Base-by-base conservation (phyloP, 306 rosid species). In the Betula pendula region DNA sequence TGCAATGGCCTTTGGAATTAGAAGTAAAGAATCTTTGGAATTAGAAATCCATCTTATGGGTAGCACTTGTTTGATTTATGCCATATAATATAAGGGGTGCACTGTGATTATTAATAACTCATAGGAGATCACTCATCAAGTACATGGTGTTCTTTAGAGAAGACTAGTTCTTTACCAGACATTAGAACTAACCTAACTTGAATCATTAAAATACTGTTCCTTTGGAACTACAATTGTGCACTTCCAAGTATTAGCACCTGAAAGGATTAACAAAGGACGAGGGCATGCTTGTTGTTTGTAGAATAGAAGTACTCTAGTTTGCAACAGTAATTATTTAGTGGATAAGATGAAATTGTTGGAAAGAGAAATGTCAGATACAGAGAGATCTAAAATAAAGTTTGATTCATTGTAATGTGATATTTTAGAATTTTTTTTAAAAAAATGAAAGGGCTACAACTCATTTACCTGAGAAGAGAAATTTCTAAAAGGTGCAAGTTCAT, bases 381-480 rank as follows among this genome's bases (percentile, higher is more conserved):
- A 55, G 29, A 55, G 29, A 55, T 55, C 17, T 55, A 55, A 55
- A 69, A 59, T 75, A 52, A 65, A 43, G 45, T 25, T 14, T 42
- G 50, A 22, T 8, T 22, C 22, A 29, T 59, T 29, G 2, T 8
- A 49, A 6, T 70, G 65, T 43, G 68, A 56, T 56, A 11, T 52
- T 48, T 50, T 29, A 6, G 4, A 70, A 16, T 48, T 16, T n/a
- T n/a, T n/a, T n/a, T n/a, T n/a, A 20, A 43, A 71, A 68, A 65
- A 67, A 4, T 48, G n/a, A 55, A 47, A 11, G 7, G 1, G 29
- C 27, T 56, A 25, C 27, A 12, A 10, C 44, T 3, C 35, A 73
- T 42, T 73, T 84, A 94, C 97, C 97, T 92, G 94, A 73, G 98
- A 95, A 75, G 96, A 90, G 84, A 92, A 95, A 56, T 92, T 95